Evolutionary conservation across 2,329 filamentous ascomycete genomes (phyloP), one percentile per base, ranked within the genome.

Genomic region (Fusarium beomiforme): DNA sequence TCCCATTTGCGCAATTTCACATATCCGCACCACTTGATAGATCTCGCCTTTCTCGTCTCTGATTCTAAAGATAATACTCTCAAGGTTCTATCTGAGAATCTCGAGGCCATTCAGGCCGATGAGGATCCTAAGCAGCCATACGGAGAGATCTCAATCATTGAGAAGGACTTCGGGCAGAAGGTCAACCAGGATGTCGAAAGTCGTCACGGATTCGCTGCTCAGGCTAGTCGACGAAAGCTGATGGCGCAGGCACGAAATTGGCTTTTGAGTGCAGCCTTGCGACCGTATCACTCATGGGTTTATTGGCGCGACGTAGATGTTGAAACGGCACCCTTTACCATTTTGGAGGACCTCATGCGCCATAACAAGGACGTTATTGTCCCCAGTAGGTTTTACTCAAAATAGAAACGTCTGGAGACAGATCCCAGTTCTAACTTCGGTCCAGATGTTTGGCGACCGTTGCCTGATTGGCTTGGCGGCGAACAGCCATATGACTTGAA

Each of bases 251-350:
- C 96, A 54, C 89, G 96, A 69, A 99, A 99, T 82, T 99, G 96
- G 96, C 86, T 99, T 56, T 84, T 99, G 61, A 98, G 94, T 77
- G 95, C 96, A 42, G 95, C 96, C 24, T 84, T 99, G 58, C 90
- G 96, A 44, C 96, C 96, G 3, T 97, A 96, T 56, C 96, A 99
- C 80, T 98, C 95, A 71, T 99, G 96, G 96, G 96, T 99, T 13
- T 99, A 99, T 80, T 99, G 96, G 96, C 91, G 96, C 81, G 96
- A 99, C 83, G 96, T 97, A 26, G 96, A 99, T 82, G 96, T 99
- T 12, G 94, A 98, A 82, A 99, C 96, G 3, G 96, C 96, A 5
- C 96, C 96, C 0, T 96, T 95, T 78, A 98, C 96, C 1, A 98
- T 99, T 75, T 84, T 99, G 70, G 96, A 99, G 79, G 96, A 99